phyloP scores from a whole-genome alignment of 2,329 filamentous ascomycete species.

The Penicillium palitans region DNA sequence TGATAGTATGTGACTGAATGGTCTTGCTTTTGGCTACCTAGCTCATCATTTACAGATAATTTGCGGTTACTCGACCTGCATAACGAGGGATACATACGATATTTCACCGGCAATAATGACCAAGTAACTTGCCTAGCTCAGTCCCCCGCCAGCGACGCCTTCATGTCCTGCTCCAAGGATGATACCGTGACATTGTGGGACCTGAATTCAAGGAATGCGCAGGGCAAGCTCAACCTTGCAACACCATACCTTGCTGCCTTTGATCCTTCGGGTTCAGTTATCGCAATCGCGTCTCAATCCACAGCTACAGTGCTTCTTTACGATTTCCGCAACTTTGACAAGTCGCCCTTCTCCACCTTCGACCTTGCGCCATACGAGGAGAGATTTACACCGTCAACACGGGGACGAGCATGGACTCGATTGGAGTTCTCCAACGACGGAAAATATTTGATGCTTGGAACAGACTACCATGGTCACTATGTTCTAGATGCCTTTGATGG shows the following conservation, averaged over 20 bases:
- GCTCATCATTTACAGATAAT: conserved; percentile 55
- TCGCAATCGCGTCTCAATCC: conserved; percentile 81
- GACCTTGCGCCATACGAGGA: conserved; percentile 67
- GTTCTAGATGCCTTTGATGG: conserved; percentile 92
- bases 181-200: conserved; percentile 93
- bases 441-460: conserved; percentile 79
- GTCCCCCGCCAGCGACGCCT: conserved; percentile 83
- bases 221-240: conserved; percentile 76
- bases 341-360: conserved; percentile 82
- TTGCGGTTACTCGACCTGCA: conserved; percentile 81
- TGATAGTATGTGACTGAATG: conserved; percentile 61
- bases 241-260: conserved; percentile 82
- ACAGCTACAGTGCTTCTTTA: conserved; percentile 83
- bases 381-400: conserved; percentile 51
- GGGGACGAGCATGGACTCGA: conserved; percentile 70
- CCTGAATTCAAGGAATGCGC: conserved; percentile 73
- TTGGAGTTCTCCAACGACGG: conserved; percentile 97
- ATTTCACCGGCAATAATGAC: conserved; percentile 87
- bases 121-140: conserved; percentile 80
- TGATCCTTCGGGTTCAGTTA: conserved; percentile 88
- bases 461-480: conserved; percentile 81
- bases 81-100: conserved; percentile 94
- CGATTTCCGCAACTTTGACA: conserved; percentile 91
- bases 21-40: neutral
- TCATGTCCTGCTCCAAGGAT: conserved; percentile 88